Percentiles rank a stretch among this genome's conserved stretches.
Conservation (phyloP, 768 basidiomycete genomes). For the Neoboletus brunneissimus region DNA sequence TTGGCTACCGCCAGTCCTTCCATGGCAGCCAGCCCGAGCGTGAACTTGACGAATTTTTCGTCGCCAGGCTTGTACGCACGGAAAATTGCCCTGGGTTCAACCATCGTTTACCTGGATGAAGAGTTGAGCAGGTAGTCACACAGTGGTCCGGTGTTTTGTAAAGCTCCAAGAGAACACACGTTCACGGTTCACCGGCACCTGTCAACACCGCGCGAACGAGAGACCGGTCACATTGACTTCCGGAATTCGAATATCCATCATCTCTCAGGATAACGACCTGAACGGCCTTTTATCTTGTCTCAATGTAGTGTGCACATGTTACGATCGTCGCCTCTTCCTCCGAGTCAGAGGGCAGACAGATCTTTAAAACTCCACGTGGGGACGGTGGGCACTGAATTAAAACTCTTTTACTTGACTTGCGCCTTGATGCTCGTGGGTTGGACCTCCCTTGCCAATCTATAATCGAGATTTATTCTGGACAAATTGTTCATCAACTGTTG, state of each 20-base stretch:
- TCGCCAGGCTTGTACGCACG: constrained; percentile 52
- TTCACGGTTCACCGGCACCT: too few species aligned
- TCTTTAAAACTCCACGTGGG: too few species aligned
- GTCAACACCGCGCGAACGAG: not conserved
- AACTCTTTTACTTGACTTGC: too few species aligned
- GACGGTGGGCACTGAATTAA: too few species aligned
- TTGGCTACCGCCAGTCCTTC: constrained; percentile 70
- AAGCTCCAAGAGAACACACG: constrained; percentile 3
- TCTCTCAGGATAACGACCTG: not conserved
- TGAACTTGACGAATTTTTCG: constrained; percentile 59
- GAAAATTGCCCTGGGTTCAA: constrained; percentile 45
- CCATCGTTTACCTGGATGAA: constrained; percentile 33
- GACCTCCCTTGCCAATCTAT: too few species aligned
- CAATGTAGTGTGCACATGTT: not conserved
- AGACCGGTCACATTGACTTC: not conserved
- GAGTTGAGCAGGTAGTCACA: not conserved
- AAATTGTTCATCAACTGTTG: too few species aligned
- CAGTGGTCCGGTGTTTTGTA: not conserved
- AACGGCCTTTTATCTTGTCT: not conserved
- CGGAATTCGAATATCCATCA: not conserved
- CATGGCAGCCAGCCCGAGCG: constrained; percentile 63
- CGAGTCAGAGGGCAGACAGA: too few species aligned
- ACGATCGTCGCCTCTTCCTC: too few species aligned
- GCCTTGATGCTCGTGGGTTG: too few species aligned
- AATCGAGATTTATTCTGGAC: too few species aligned